Percentiles rank a stretch among this genome's conserved stretches.
Evolutionary conservation across 371 early-diverging fungal genomes (phyloP).

Genomic region (Mucor plumbeus): DNA sequence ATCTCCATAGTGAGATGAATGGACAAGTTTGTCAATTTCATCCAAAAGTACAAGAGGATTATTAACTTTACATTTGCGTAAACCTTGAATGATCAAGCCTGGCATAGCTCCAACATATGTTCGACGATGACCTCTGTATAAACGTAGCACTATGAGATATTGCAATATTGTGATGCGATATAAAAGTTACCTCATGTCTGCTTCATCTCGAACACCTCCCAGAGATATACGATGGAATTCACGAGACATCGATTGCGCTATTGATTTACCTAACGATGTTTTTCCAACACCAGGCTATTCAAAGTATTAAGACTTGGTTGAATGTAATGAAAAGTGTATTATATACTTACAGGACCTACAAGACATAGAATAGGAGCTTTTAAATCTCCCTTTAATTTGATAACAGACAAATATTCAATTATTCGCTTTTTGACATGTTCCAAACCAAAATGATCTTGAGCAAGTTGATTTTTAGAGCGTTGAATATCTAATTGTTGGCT

Average conservation of each 20-base stretch:
- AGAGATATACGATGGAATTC: constrained; percentile 85
- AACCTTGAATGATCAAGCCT: constrained; percentile 82
- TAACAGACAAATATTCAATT: constrained; percentile 84
- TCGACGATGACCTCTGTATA: constrained; percentile 78
- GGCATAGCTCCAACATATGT: constrained; percentile 93
- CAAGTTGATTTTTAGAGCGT: constrained; percentile 68
- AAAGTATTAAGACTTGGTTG: background rate
- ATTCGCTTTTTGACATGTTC: constrained; percentile 85
- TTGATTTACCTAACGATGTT: constrained; percentile 81
- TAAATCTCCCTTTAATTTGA: constrained; percentile 77
- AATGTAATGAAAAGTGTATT: background rate
- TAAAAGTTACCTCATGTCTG: constrained; percentile 69
- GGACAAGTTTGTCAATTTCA: constrained; percentile 74
- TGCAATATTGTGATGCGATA: background rate
- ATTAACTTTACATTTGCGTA: constrained; percentile 73
- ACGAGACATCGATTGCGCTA: constrained; percentile 81
- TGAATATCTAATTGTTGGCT: constrained; percentile 70
- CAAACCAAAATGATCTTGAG: constrained; percentile 84
- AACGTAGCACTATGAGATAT: background rate
- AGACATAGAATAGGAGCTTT: constrained; percentile 88
- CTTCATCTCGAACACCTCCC: constrained; percentile 90
- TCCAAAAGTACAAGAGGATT: constrained; percentile 83
- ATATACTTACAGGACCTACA: constrained; percentile 65
- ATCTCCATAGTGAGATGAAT: constrained; percentile 73
- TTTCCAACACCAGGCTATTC: constrained; percentile 83